Conservation (phyloP, 2,329 filamentous ascomycete species). For the Fonsecaea nubica region DNA sequence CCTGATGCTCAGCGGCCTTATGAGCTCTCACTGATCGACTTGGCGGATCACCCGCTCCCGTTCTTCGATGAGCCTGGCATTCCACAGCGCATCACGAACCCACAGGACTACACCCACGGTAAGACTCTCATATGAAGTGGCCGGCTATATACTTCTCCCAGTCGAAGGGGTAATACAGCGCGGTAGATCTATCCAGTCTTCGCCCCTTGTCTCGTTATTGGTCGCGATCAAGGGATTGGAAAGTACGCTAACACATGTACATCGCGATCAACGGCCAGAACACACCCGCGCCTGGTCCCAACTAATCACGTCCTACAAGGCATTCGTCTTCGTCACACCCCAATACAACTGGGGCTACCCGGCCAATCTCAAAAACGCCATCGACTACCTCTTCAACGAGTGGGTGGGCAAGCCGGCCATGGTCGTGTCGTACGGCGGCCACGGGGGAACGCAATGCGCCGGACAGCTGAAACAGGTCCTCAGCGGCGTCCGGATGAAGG, state of each 20-base stretch:
- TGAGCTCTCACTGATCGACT: conserved; percentile 44
- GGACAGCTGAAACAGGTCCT: conserved; percentile 47
- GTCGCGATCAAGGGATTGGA: neutral
- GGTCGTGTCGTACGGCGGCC: conserved; percentile 62
- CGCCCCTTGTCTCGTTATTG: neutral
- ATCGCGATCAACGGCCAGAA: neutral
- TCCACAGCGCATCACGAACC: conserved; percentile 45
- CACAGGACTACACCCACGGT: conserved; percentile 45
- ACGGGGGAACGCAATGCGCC: conserved; percentile 49
- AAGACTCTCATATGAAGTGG: neutral
- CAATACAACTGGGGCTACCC: conserved; percentile 64
- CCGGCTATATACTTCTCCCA: neutral
- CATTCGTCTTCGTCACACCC: conserved; percentile 52
- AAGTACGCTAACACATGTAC: neutral
- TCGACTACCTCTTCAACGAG: conserved; percentile 67
- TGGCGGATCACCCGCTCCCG: conserved; percentile 45
- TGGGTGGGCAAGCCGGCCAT: conserved; percentile 62
- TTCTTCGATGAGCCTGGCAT: conserved; percentile 50
- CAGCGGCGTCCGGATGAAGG: conserved; percentile 46
- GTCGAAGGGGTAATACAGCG: neutral
- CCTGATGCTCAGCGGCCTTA: conserved; percentile 10
- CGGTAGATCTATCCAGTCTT: no score
- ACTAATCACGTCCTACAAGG: conserved; percentile 45
- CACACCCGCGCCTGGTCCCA: conserved; percentile 50
- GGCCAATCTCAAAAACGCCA: conserved; percentile 65